Conservation (phyloP, 305 asterid species). For the Withania somnifera region DNA sequence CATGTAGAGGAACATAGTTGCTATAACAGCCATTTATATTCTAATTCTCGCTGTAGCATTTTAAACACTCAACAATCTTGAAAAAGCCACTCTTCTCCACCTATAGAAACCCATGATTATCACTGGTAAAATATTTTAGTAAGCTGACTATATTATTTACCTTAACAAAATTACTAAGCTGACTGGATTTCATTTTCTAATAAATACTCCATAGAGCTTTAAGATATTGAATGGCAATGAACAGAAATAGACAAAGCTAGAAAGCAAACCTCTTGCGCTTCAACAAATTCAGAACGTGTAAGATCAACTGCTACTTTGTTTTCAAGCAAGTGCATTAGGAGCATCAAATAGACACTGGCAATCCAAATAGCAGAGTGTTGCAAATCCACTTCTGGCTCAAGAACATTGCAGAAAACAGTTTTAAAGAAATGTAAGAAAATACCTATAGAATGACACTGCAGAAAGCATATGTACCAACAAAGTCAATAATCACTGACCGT, state of each 20-base stretch:
- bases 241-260: background rate
- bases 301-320: conserved; percentile 88
- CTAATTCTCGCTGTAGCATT: background rate
- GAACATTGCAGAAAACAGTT: background rate
- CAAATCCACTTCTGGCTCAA: conserved; percentile 68
- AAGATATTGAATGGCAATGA: background rate
- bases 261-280: conserved; percentile 83
- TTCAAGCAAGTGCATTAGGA: conserved; percentile 91
- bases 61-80: background rate
- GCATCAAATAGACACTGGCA: conserved; percentile 84
- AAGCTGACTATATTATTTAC: background rate
- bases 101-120: background rate
- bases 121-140: background rate
- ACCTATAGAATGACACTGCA: conserved; percentile 1
- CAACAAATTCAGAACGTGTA: conserved; percentile 81
- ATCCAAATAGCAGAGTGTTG: conserved; percentile 96
- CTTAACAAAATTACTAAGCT: background rate
- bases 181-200: background rate
- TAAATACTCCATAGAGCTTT: background rate
- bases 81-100: background rate
- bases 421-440: background rate
- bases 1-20: background rate
- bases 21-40: background rate
- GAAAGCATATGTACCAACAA: conserved; percentile 1
- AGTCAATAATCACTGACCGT: background rate